These are phyloP conservation scores for Calvatia gigantea DNA, from an alignment of 768 basidiomycete species.

Conservation along the genomic window DNA sequence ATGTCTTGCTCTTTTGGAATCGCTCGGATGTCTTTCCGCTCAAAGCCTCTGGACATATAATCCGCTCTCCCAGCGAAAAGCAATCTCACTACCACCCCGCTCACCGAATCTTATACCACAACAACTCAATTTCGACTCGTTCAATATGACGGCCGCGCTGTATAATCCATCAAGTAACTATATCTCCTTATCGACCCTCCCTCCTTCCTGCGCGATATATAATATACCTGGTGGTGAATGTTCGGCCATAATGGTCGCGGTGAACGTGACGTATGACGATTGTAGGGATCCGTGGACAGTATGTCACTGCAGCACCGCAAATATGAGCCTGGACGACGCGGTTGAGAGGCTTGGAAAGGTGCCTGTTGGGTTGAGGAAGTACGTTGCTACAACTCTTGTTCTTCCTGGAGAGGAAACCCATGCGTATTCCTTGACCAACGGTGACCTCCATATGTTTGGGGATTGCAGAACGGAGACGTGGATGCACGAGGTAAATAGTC, in stretches of 20 bases:
- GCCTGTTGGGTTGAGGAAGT: constrained; percentile 29
- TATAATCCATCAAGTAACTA: constrained; percentile 12
- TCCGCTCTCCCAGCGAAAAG: neutral
- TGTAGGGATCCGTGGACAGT: constrained; percentile 24
- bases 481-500: constrained; percentile 27
- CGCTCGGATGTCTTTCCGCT: neutral
- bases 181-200: constrained; percentile 13
- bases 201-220: constrained; percentile 14
- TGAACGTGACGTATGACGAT: constrained; percentile 26
- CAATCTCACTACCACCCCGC: neutral
- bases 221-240: constrained; percentile 19
- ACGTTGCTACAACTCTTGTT: constrained; percentile 21
- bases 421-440: constrained; percentile 28
- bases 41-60: neutral
- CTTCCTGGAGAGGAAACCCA: constrained; percentile 15
- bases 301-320: constrained; percentile 24
- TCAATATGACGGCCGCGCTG: constrained; percentile 13
- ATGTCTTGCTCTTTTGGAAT: neutral
- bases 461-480: constrained; percentile 22
- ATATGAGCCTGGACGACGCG: constrained; percentile 23
- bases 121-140: constrained; percentile 17
- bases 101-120: constrained; percentile 16
- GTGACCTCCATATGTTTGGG: constrained; percentile 29
- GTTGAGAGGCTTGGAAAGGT: constrained; percentile 24
- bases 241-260: constrained; percentile 20